Evolutionary conservation across 257 asterid species (phyloP).

Genomic region (Gardenia jasminoides): DNA sequence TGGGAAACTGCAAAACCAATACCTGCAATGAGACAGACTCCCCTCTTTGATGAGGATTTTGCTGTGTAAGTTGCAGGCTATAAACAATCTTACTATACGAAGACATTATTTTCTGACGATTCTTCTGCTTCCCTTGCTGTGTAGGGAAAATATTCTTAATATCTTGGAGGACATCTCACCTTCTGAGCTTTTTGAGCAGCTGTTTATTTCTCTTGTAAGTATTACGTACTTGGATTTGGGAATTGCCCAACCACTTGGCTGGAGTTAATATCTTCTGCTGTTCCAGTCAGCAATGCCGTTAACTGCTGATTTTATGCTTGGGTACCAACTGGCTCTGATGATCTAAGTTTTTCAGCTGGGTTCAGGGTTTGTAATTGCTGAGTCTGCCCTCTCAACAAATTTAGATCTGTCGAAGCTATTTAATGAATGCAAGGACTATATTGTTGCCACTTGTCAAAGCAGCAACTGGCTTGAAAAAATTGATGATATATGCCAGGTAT

Average conservation of each 20-base stretch:
- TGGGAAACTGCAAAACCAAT: slow-evolving; percentile 97
- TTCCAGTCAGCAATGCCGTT: neutral
- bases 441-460: slow-evolving; percentile 61
- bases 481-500: slow-evolving; percentile 91
- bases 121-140: slow-evolving; percentile 18
- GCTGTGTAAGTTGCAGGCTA: slow-evolving; percentile 73
- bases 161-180: slow-evolving; percentile 67
- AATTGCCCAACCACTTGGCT: neutral
- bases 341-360: slow-evolving; percentile 55
- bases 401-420: slow-evolving; percentile 55
- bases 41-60: slow-evolving; percentile 95
- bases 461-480: slow-evolving; percentile 67
- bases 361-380: slow-evolving; percentile 76
- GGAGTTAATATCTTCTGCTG: neutral
- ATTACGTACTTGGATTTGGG: slow-evolving; percentile 6
- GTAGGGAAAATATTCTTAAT: slow-evolving; percentile 87
- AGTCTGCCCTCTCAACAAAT: slow-evolving; percentile 61
- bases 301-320: neutral
- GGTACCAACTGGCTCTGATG: slow-evolving; percentile 5
- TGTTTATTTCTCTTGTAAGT: slow-evolving; percentile 81
- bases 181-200: slow-evolving; percentile 81
- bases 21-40: slow-evolving; percentile 87
- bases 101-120: slow-evolving; percentile 10
- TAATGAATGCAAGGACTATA: slow-evolving; percentile 73
- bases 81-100: slow-evolving; percentile 1